Base-by-base conservation (phyloP, 495 filamentous ascomycete species). In the Aspergillus heteromorphus region DNA sequence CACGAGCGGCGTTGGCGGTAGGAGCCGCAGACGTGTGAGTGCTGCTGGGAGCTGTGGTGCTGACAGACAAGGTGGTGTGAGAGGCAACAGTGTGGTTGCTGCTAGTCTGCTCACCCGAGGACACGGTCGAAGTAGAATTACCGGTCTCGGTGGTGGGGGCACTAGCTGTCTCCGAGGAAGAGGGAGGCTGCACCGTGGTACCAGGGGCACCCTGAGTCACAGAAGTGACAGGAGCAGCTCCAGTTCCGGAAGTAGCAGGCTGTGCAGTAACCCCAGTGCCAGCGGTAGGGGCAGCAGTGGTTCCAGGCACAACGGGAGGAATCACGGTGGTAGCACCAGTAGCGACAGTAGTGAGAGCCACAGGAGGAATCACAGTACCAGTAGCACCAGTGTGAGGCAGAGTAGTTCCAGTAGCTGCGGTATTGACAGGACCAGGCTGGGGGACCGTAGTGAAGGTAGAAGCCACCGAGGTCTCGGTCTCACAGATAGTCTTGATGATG, bases 401-500 rank as follows among this genome's bases (percentile, higher is more conserved):
- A 34, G 51, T 25, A 23, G 45, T 40, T 3, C 19, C 51, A 18
- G 36, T 14, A 17, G n/a, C 47, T 8, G 21, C 21, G 14, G 43
- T 23, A 16, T 14, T 25, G 4, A 10, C 43, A 4, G 43, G 43
- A 7, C 23, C 23, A 7, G 23, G 23, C 4, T 4, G 4, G 7
- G 23, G 23, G 11, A n/a, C 43, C 27, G 43, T 47, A 17, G 43
- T 17, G 16, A 27, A 47, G 13, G 27, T 47, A 38, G 34, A 38
- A 38, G 34, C 34, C 40, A 27, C 52, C 4, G 48, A 55, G 36
- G 57, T 59, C 9, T 40, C 48, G 18, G 57, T 59, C 25, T 23
- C 56, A 51, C 62, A 61, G 20, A 59, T 41, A 18, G 62, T 65
- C 10, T 65, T 56, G 30, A 59, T 65, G 30, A 61, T 49, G 36